Conservation (phyloP, 495 filamentous ascomycete genomes). For the Xylaria venustula region DNA sequence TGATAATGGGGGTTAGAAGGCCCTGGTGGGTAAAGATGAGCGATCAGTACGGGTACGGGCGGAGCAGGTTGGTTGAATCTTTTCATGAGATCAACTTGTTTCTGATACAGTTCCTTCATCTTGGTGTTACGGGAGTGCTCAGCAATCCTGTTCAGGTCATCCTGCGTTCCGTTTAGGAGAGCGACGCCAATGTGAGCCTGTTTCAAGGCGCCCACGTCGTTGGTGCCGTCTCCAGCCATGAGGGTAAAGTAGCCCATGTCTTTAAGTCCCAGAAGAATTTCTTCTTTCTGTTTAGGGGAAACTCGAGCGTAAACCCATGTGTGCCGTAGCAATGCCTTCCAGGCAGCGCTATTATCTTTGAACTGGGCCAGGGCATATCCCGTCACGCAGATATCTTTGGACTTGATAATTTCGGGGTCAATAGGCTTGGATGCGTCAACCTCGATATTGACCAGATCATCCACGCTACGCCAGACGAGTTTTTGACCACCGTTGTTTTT, state of each 20-base stretch:
- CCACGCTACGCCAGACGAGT: constrained; percentile 92
- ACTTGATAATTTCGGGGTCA: constrained; percentile 75
- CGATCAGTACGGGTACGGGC: constrained; percentile 85
- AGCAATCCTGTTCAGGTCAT: constrained; percentile 85
- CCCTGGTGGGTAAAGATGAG: constrained; percentile 91
- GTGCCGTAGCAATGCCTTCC: constrained; percentile 74
- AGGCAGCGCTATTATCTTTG: constrained; percentile 68
- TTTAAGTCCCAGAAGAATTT: constrained; percentile 93
- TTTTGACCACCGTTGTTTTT: constrained; percentile 77
- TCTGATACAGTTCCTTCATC: constrained; percentile 99
- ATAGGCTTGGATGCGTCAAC: constrained; percentile 82
- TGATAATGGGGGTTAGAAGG: constrained; percentile 92
- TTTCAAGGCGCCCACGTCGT: constrained; percentile 97
- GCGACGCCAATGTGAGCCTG: constrained; percentile 97
- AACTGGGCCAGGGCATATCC: constrained; percentile 91
- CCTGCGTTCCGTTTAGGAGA: constrained; percentile 88
- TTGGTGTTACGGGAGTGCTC: constrained; percentile 91
- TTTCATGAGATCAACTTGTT: constrained; percentile 85
- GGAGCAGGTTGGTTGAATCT: constrained; percentile 90
- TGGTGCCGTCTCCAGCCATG: constrained; percentile 99
- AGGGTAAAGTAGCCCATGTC: constrained; percentile 96
- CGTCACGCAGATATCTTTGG: constrained; percentile 93
- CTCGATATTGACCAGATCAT: constrained; percentile 83
- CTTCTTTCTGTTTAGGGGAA: constrained; percentile 98
- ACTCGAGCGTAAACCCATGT: constrained; percentile 98